Evolutionary conservation across 108 stramenopile species (phyloP).

Genomic region (Skeletonema marinoi): DNA sequence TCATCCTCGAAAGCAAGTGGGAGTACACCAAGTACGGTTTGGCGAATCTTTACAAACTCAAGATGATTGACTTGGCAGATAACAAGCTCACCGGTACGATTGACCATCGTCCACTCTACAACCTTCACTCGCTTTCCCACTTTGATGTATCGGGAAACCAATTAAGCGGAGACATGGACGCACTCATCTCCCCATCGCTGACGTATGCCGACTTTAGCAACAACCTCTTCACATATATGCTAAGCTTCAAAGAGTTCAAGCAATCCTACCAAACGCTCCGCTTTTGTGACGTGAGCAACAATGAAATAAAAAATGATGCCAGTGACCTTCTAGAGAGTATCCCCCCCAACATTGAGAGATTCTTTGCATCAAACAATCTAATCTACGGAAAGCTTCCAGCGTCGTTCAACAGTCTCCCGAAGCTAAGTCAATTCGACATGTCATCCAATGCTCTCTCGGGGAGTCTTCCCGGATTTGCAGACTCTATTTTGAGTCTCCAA

Average conservation of each 20-base stretch:
- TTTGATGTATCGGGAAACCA: slow-evolving; percentile 26
- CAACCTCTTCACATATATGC: slow-evolving; percentile 37
- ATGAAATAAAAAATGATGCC: slow-evolving; percentile 38
- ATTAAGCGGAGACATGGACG: slow-evolving; percentile 34
- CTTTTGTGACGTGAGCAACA: slow-evolving; percentile 44
- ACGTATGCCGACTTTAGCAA: slow-evolving; percentile 55
- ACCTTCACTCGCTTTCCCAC: slow-evolving; percentile 39
- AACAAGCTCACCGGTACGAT: slow-evolving; percentile 16
- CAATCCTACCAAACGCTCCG: slow-evolving; percentile 18
- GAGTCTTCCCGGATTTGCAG: slow-evolving; percentile 15
- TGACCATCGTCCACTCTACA: slow-evolving; percentile 46
- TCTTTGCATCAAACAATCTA: slow-evolving; percentile 11
- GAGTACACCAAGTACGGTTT: too few relatives aligned
- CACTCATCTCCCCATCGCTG: slow-evolving; percentile 61
- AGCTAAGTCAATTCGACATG: neutral
- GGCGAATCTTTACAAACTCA: neutral
- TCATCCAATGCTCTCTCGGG: slow-evolving; percentile 11
- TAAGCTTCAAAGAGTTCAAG: slow-evolving; percentile 54
- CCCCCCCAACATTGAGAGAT: slow-evolving; percentile 16
- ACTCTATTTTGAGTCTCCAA: neutral
- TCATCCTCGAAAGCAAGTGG: too few relatives aligned
- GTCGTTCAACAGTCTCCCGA: neutral
- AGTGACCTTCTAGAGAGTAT: slow-evolving; percentile 13
- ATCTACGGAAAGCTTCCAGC: slow-evolving; percentile 14
- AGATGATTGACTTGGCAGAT: slow-evolving; percentile 15